Evolutionary conservation across 805 yeast species (phyloP).

Genomic region (Yarrowia porcina): DNA sequence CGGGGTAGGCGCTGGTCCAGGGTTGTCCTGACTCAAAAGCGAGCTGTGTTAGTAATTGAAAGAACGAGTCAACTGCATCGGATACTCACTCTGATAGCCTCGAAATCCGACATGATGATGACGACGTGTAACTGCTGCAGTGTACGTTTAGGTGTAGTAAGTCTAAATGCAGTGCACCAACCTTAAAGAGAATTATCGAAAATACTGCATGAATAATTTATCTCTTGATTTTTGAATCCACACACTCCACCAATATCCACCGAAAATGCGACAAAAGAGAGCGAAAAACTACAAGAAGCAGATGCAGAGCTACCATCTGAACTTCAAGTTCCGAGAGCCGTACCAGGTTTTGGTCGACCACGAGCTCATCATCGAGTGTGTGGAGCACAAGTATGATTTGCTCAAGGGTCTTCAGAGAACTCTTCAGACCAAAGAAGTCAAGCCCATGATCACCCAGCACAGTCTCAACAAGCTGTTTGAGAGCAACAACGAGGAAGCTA

Average conservation of each 20-base stretch:
- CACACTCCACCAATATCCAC: neutral
- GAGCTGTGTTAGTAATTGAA: slow-evolving; percentile 17
- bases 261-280: slow-evolving; percentile 86
- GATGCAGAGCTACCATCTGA: slow-evolving; percentile 75
- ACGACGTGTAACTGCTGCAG: slow-evolving; percentile 24
- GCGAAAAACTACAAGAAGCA: slow-evolving; percentile 93
- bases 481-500: slow-evolving; percentile 68
- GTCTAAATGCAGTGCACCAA: neutral
- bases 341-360: slow-evolving; percentile 88
- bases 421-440: slow-evolving; percentile 63
- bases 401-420: slow-evolving; percentile 76
- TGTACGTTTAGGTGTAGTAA: neutral
- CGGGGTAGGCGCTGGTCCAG: slow-evolving; percentile 20
- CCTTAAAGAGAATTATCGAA: slow-evolving; percentile 14
- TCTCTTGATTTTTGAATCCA: neutral
- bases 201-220: slow-evolving; percentile 15
- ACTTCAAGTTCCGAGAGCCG: slow-evolving; percentile 91
- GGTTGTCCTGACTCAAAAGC: slow-evolving; percentile 23
- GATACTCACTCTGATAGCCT: slow-evolving; percentile 21
- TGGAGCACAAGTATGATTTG: slow-evolving; percentile 69
- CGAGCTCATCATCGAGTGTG: slow-evolving; percentile 63
- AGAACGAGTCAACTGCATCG: no score
- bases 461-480: slow-evolving; percentile 83
- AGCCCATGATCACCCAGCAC: slow-evolving; percentile 89
- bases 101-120: slow-evolving; percentile 25